Evolutionary conservation across 2,329 filamentous ascomycete genomes (phyloP).

Genomic region (Diplodia mutila): DNA sequence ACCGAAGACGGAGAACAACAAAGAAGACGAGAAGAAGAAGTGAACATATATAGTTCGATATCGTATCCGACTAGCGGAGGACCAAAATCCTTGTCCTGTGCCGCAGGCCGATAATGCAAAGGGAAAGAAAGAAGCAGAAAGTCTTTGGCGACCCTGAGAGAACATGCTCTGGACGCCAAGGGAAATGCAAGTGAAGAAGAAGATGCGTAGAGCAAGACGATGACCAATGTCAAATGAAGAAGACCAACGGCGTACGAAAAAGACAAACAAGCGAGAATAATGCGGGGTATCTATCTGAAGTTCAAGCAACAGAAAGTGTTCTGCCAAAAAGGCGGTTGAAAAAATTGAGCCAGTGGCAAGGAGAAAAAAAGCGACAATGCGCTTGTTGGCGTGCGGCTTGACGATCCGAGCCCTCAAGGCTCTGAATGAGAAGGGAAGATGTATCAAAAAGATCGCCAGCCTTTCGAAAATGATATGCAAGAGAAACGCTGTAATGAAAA

Average conservation of each 20-base stretch:
- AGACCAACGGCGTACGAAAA: background rate
- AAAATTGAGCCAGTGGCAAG: background rate
- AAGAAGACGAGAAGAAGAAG: background rate
- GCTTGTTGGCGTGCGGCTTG: background rate
- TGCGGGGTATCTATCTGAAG: slow-evolving; percentile 22
- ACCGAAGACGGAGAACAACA: background rate
- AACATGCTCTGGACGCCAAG: background rate
- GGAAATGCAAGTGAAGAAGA: background rate
- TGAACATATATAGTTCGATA: background rate
- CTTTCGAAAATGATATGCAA: background rate
- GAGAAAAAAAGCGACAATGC: background rate
- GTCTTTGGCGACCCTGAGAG: background rate
- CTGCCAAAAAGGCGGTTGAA: background rate
- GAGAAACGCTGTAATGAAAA: background rate
- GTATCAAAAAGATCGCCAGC: background rate
- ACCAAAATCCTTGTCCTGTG: background rate
- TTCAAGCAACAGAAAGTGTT: slow-evolving; percentile 20
- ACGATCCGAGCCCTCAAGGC: background rate
- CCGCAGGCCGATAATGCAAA: background rate
- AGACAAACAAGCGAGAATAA: background rate
- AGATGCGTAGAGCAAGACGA: background rate
- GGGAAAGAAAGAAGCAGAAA: background rate
- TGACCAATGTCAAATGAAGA: background rate
- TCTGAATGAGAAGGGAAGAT: background rate
- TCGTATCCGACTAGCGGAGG: slow-evolving; percentile 13